phyloP scores from a whole-genome alignment of 169 alveolate genomes.

The Perkinsus marinus region DNA sequence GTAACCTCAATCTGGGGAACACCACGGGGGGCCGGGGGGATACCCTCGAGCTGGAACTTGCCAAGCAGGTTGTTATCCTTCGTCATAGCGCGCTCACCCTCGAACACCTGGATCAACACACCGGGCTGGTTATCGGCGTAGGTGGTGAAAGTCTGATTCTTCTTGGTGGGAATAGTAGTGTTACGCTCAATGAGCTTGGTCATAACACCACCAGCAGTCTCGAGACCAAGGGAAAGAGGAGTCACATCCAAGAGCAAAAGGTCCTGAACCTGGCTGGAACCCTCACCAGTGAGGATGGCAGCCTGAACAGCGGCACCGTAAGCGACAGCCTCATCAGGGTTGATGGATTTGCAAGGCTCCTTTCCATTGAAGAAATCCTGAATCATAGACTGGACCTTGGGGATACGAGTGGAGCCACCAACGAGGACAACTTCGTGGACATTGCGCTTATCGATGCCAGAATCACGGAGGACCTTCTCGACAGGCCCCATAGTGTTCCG shows the following conservation, averaged over 20 bases:
- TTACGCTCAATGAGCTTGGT: conserved; percentile 74
- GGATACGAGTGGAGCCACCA: conserved; percentile 94
- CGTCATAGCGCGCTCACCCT: conserved; percentile 75
- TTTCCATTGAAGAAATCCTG: conserved; percentile 81
- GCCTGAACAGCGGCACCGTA: conserved; percentile 91
- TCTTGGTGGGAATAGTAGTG: conserved; percentile 86
- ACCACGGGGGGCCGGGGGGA: conserved; percentile 96
- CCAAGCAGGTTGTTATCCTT: conserved; percentile 92
- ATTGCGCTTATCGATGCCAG: conserved; percentile 77
- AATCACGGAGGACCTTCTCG: conserved; percentile 78
- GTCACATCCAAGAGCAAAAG: conserved; percentile 78
- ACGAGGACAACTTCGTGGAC: conserved; percentile 88
- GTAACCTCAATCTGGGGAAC: conserved; percentile 95
- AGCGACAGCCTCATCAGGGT: conserved; percentile 92
- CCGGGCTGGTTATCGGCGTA: conserved; percentile 90
- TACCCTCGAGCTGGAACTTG: conserved; percentile 88
- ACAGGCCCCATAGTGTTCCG: conserved; percentile 81
- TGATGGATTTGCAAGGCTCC: conserved; percentile 75
- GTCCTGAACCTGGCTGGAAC: conserved; percentile 72
- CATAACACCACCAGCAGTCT: conserved; percentile 92
- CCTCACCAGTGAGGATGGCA: conserved; percentile 77
- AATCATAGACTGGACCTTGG: conserved; percentile 71
- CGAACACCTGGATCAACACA: conserved; percentile 85
- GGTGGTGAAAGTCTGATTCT: conserved; percentile 81
- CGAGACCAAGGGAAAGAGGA: conserved; percentile 83